Conservation (phyloP, 257 asterid genomes). For the Solanum boliviense region DNA sequence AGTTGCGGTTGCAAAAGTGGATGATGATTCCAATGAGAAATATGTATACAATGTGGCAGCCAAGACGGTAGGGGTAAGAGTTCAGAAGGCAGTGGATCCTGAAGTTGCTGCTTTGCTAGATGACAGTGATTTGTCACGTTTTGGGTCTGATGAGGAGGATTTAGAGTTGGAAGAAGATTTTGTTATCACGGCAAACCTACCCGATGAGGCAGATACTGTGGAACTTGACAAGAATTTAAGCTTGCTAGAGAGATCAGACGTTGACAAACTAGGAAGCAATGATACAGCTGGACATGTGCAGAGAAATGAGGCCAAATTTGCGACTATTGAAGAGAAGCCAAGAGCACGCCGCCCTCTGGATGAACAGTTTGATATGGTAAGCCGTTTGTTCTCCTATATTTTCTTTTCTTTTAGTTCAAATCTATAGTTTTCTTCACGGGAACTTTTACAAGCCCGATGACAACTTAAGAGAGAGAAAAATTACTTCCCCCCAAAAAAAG, state of each 20-base stretch:
- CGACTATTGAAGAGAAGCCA: slow-evolving; percentile 17
- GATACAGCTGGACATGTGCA: not conserved
- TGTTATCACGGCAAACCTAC: slow-evolving; percentile 54
- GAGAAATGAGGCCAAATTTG: not conserved
- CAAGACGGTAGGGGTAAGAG: slow-evolving; percentile 39
- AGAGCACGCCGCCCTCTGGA: slow-evolving; percentile 69
- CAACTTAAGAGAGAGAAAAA: not conserved
- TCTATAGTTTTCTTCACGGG: not conserved
- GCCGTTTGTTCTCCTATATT: slow-evolving; percentile 5
- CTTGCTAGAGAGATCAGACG: slow-evolving; percentile 4
- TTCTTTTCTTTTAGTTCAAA: not conserved
- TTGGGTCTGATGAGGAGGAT: slow-evolving; percentile 76
- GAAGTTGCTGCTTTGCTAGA: slow-evolving; percentile 74
- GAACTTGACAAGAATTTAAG: slow-evolving; percentile 22
- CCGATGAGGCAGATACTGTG: slow-evolving; percentile 34
- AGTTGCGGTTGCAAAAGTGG: slow-evolving; percentile 37
- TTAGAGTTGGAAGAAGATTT: slow-evolving; percentile 91
- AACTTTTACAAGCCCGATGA: not conserved
- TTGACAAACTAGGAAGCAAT: slow-evolving; percentile 1
- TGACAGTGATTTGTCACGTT: slow-evolving; percentile 43
- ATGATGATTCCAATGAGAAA: slow-evolving; percentile 40
- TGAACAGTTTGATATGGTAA: slow-evolving; percentile 82
- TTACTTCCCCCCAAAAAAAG: not conserved
- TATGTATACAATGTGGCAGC: slow-evolving; percentile 44
- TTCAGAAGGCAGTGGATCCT: slow-evolving; percentile 68